Evolutionary conservation across 1,284 basidiomycete species (phyloP).

Genomic region (Phlebopus sp.): DNA sequence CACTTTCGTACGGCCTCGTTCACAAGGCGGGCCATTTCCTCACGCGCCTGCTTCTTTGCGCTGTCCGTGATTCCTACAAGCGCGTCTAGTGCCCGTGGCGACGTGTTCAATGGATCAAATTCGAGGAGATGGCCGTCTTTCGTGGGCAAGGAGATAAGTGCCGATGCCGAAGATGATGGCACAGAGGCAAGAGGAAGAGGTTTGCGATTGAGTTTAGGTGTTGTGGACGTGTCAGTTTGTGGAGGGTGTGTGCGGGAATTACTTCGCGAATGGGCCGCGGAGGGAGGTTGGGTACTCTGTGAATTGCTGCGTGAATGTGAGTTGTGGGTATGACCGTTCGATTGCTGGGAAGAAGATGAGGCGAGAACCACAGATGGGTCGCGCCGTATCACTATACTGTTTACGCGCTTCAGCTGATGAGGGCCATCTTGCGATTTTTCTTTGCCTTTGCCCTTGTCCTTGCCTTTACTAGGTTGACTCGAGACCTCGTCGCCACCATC

Average conservation of each 20-base stretch:
- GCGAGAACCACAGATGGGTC: slow-evolving; percentile 48
- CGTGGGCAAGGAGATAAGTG: slow-evolving; percentile 67
- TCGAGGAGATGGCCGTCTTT: slow-evolving; percentile 74
- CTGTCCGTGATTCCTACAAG: slow-evolving; percentile 74
- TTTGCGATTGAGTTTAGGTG: slow-evolving; percentile 13
- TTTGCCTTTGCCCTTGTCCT: slow-evolving; percentile 22
- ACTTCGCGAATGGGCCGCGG: slow-evolving; percentile 36
- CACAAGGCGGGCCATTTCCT: slow-evolving; percentile 68
- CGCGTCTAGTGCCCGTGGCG: slow-evolving; percentile 64
- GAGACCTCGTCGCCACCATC: slow-evolving; percentile 24
- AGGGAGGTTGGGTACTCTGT: slow-evolving; percentile 41
- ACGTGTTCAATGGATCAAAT: slow-evolving; percentile 72
- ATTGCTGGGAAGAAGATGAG: slow-evolving; percentile 13
- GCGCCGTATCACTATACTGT: slow-evolving; percentile 60
- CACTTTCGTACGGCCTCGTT: slow-evolving; percentile 71
- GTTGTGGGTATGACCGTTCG: slow-evolving; percentile 19
- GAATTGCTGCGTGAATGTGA: slow-evolving; percentile 49
- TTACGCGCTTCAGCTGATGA: slow-evolving; percentile 42
- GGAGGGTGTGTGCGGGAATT: slow-evolving; percentile 38
- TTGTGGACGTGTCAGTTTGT: slow-evolving; percentile 21
- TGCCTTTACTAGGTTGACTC: not conserved
- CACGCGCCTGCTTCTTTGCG: slow-evolving; percentile 75
- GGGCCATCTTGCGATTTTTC: slow-evolving; percentile 13
- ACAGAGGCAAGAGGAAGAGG: slow-evolving; percentile 10
- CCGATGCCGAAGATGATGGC: slow-evolving; percentile 30